A percentile compares a stretch with the other conserved stretches of the same genome.
These are phyloP conservation scores for Pseudotulostoma volvatum DNA, from an alignment of 495 filamentous ascomycete species.

Conservation along the genomic window DNA sequence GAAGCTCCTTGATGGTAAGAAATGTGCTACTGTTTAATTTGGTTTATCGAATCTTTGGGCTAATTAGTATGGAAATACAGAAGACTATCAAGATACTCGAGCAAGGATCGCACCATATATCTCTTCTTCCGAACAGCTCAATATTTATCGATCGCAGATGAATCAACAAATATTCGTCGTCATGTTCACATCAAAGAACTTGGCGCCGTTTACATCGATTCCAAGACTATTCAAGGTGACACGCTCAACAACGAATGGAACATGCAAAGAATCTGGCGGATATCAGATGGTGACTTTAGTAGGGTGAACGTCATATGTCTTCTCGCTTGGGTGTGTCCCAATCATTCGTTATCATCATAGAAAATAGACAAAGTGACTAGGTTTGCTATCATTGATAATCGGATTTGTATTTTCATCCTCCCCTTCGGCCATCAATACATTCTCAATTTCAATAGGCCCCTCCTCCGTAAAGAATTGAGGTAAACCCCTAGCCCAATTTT, in stretches of 20 bases:
- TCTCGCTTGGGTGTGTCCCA: too few relatives aligned
- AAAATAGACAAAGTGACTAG: too few relatives aligned
- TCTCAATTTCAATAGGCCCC: too few relatives aligned
- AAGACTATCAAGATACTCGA: neutral
- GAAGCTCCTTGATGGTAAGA: neutral
- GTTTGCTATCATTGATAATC: too few relatives aligned
- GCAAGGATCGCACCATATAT: neutral
- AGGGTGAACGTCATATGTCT: too few relatives aligned
- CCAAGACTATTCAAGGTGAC: neutral
- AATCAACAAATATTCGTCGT: neutral
- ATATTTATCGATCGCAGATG: neutral
- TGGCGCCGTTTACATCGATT: neutral
- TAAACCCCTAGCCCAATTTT: too few relatives aligned
- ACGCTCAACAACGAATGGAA: neutral
- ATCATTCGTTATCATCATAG: too few relatives aligned
- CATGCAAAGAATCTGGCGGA: neutral
- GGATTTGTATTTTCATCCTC: too few relatives aligned
- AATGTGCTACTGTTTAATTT: neutral
- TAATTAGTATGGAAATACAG: neutral
- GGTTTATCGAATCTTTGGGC: neutral
- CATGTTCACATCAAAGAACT: neutral
- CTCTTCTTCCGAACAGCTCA: neutral
- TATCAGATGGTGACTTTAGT: too few relatives aligned
- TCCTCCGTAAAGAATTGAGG: too few relatives aligned
- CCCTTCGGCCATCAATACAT: too few relatives aligned